phyloP scores from a whole-genome alignment of 345 rosid species.

The sweet orange (Citrus sinensis) region DVS_A1.0 CM039162.1:19218001-19218500 shows the following conservation, averaged over 20 bases:
- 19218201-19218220: slow-evolving; percentile 69
- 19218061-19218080: slow-evolving; percentile 62
- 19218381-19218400: slow-evolving; percentile 40
- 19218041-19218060: neutral
- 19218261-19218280: slow-evolving; percentile 67
- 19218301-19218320: slow-evolving; percentile 66
- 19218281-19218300: slow-evolving; percentile 92
- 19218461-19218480: neutral
- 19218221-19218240: slow-evolving; percentile 85
- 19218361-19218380: slow-evolving; percentile 82
- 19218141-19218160: neutral
- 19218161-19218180: neutral
- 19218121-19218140: slow-evolving; percentile 6
- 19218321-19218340: slow-evolving; percentile 95
- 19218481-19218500: neutral
- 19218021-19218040: neutral
- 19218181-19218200: neutral
- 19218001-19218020: slow-evolving; percentile 9
- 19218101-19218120: slow-evolving; percentile 72
- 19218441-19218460: neutral
- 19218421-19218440: neutral
- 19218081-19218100: slow-evolving; percentile 70
- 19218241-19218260: slow-evolving; percentile 88
- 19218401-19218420: neutral
- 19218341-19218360: slow-evolving; percentile 69